Evolutionary conservation across 2,329 filamentous ascomycete species (phyloP), one percentile per base, ranked within the genome.

Genomic region (Diplodia sapinea): DNA sequence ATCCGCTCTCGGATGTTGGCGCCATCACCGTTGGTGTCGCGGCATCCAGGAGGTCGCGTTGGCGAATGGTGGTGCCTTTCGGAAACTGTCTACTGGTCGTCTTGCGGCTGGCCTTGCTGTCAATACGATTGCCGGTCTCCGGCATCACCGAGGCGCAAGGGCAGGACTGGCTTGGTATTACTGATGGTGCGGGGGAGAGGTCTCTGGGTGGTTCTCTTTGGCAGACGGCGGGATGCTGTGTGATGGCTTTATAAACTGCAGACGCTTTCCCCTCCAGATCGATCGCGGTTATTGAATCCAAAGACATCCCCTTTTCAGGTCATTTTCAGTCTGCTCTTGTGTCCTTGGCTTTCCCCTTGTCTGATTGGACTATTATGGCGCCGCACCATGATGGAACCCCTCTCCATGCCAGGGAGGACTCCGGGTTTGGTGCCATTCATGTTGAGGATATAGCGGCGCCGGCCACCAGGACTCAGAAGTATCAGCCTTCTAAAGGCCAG

Each of bases 341-440:
- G 17, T 13, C 33, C 33, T 59, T 17, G 31, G n/a, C 40, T 51
- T 13, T 51, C 33, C 49, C 15, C 11, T 62, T n/a, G 23, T n/a
- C 5, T 50, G 40, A 62, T 50, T 62, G 29, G 56, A 47, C 9
- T 43, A 38, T 31, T n/a, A 63, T 63, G 59, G 43, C 59, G 43
- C 29, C 47, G 12, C 26, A 31, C 5, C 59, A 51, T 29, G 59
- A 49, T 33, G 59, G 17, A 15, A 23, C 59, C 43, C 50, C 59
- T 17, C 59, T 31, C 3, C 59, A 63, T 12, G 15, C n/a, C n/a
- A 63, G 59, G 20, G 43, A 47, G n/a, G 59, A 63, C 47, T 63
- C 59, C 29, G 59, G 59, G 4, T 51, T 63, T 29, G 59, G 59
- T 9, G 59, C 47, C n/a, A 23, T 63, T 51, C 59, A 63, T 12